A percentile compares a stretch with the other conserved stretches of the same genome.
phyloP scores from a whole-genome alignment of 306 rosid genomes.

The Quercus mongolica region DNA sequence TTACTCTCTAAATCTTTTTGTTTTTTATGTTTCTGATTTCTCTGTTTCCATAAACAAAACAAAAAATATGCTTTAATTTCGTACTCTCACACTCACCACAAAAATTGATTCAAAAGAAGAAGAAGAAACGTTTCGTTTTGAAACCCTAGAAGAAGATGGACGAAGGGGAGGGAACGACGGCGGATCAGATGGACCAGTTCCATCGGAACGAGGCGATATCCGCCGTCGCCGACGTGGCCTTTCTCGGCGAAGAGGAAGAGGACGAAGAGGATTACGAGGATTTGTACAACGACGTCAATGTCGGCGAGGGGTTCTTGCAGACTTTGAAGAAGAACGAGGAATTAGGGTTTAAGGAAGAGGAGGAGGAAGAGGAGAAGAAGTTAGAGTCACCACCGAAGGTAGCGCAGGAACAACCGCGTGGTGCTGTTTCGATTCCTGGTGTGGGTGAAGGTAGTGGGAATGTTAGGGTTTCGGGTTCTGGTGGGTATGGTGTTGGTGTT shows the following conservation, averaged over 20 bases:
- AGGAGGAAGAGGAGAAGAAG: constrained; percentile 45
- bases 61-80: not conserved
- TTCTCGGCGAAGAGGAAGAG: constrained; percentile 50
- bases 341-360: constrained; percentile 47
- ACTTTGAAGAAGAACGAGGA: constrained; percentile 74
- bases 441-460: not conserved
- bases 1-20: not conserved
- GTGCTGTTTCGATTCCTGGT: not conserved
- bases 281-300: constrained; percentile 92
- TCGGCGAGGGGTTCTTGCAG: constrained; percentile 91
- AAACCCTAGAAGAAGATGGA: constrained; percentile 34
- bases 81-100: not conserved
- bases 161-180: constrained; percentile 71
- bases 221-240: constrained; percentile 90
- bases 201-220: constrained; percentile 98
- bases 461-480: not conserved
- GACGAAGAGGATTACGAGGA: constrained; percentile 93
- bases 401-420: not conserved
- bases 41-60: not conserved
- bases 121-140: not conserved
- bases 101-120: not conserved
- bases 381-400: constrained; percentile 22
- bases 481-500: constrained; percentile 25
- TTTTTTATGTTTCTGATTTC: not conserved
- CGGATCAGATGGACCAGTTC: constrained; percentile 82